Percentiles rank a stretch among this genome's conserved stretches.
Conservation (phyloP, 345 rosid genomes). For the Noccaea bulbosa region DNA sequence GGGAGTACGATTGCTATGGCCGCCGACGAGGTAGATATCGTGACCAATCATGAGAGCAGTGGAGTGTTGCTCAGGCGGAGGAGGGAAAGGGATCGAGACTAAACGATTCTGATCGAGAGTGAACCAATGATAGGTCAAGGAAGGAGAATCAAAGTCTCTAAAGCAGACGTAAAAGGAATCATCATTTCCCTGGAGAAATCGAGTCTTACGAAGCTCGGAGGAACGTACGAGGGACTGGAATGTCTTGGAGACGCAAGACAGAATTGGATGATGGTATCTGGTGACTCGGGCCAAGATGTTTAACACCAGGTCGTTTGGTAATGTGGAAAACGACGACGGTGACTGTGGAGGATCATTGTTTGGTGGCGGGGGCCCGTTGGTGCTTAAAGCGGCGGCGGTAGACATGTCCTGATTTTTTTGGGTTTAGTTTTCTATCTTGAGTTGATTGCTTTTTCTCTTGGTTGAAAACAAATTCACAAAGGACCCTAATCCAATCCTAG, state of each 20-base stretch:
- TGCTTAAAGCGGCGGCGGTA: background rate
- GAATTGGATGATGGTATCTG: slow-evolving; percentile 55
- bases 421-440: too few relatives aligned
- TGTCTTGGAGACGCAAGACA: slow-evolving; percentile 60
- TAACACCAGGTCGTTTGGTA: background rate
- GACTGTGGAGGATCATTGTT: background rate
- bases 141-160: background rate
- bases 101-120: background rate
- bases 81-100: background rate
- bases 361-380: background rate
- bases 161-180: slow-evolving; percentile 58
- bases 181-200: slow-evolving; percentile 48
- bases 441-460: too few relatives aligned
- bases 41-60: slow-evolving; percentile 37
- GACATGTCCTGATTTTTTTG: background rate
- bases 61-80: background rate
- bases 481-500: too few relatives aligned
- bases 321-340: background rate
- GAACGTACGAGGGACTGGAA: slow-evolving; percentile 55
- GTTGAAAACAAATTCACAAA: too few relatives aligned
- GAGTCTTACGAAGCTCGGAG: slow-evolving; percentile 50
- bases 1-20: slow-evolving; percentile 37
- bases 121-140: slow-evolving; percentile 6
- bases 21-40: slow-evolving; percentile 59
- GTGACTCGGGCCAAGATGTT: slow-evolving; percentile 57